Evolutionary conservation across 1,284 basidiomycete species (phyloP).

Genomic region (Apiotrichum veenhuisii): DNA sequence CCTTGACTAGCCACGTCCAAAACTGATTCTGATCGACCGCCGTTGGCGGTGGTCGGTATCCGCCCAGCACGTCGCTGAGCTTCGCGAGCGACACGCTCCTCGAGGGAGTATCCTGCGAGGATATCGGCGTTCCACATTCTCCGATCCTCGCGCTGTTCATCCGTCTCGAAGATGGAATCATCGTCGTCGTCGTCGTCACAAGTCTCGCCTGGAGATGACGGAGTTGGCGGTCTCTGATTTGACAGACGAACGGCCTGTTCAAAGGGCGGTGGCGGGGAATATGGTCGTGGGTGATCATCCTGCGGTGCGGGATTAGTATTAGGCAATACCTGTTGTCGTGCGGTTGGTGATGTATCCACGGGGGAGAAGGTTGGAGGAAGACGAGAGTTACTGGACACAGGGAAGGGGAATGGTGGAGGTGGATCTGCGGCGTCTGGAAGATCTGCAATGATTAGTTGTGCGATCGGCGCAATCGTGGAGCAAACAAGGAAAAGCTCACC

Average conservation of each 20-base stretch:
- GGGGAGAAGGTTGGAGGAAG: slow-evolving; percentile 30
- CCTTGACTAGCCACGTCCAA: neutral
- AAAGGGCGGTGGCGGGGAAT: slow-evolving; percentile 42
- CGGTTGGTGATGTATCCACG: neutral
- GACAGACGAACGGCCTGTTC: slow-evolving; percentile 2
- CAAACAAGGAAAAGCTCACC: slow-evolving; percentile 28
- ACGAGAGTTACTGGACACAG: slow-evolving; percentile 28
- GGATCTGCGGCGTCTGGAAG: slow-evolving; percentile 39
- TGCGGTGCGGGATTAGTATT: neutral
- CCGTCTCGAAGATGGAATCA: neutral
- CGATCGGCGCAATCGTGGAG: neutral
- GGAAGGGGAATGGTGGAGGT: slow-evolving; percentile 43
- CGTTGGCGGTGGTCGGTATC: neutral
- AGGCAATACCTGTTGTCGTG: neutral
- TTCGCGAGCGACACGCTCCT: slow-evolving; percentile 40
- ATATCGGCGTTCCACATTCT: slow-evolving; percentile 44
- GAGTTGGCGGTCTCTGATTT: slow-evolving; percentile 20
- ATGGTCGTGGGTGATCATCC: slow-evolving; percentile 2
- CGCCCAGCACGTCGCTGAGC: neutral
- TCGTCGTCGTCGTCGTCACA: neutral
- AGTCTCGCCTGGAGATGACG: slow-evolving; percentile 30
- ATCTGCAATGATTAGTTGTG: slow-evolving; percentile 20
- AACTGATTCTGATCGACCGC: neutral
- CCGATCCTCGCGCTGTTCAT: slow-evolving; percentile 34
- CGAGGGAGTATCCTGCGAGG: slow-evolving; percentile 39